Evolutionary conservation across 2,329 filamentous ascomycete genomes (phyloP).

Genomic region (Stromatinia cepivora): DNA sequence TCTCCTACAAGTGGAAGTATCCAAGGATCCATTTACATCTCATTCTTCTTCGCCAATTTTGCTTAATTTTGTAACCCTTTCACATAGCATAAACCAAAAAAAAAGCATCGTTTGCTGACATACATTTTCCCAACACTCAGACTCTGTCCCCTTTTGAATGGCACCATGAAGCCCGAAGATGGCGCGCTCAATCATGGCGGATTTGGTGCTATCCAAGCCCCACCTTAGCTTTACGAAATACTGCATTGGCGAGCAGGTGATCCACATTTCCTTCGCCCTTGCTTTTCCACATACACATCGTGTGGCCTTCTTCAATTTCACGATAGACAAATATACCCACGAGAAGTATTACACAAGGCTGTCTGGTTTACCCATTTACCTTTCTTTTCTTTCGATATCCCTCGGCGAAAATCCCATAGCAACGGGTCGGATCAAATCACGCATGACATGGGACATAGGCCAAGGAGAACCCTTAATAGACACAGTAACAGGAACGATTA

Average conservation of each 20-base stretch:
- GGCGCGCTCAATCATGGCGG: constrained; percentile 55
- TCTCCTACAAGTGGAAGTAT: not conserved
- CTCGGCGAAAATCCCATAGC: no score
- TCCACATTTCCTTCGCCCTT: constrained; percentile 19
- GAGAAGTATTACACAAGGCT: not conserved
- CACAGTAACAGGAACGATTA: not conserved
- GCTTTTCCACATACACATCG: not conserved
- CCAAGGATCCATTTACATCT: not conserved
- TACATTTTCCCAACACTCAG: constrained; percentile 46
- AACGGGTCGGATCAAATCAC: not conserved
- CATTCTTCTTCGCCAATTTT: not conserved
- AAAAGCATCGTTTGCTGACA: constrained; percentile 20
- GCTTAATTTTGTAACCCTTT: constrained; percentile 1
- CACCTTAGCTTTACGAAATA: constrained; percentile 1
- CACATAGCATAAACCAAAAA: not conserved
- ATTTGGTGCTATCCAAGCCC: constrained; percentile 50
- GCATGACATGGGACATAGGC: not conserved
- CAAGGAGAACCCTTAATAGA: not conserved
- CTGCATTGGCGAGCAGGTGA: not conserved
- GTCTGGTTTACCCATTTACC: not conserved
- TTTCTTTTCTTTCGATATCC: not conserved
- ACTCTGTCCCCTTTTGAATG: constrained; percentile 82
- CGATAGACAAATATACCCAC: not conserved
- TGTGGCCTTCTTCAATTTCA: constrained; percentile 20
- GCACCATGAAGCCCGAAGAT: constrained; percentile 67